These are phyloP conservation scores for Lichtheimia hyalospora DNA, from an alignment of 371 early-diverging fungal species.

Conservation along the genomic window DNA sequence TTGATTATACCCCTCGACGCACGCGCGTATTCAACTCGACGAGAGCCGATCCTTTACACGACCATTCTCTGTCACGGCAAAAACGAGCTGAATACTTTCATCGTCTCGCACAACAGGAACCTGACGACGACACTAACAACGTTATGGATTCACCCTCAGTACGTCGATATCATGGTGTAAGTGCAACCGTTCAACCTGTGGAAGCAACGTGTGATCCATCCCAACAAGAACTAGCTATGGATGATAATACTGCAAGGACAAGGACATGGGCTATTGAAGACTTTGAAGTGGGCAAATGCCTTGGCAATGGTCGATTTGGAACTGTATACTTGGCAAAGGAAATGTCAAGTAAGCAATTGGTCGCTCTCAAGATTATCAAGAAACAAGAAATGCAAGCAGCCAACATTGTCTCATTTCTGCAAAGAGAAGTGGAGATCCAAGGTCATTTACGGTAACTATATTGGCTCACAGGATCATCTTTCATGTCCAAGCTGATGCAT, in stretches of 20 bases:
- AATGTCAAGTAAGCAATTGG: conserved; percentile 78
- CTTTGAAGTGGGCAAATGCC: conserved; percentile 91
- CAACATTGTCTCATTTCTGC: conserved; percentile 26
- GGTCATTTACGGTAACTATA: conserved; percentile 75
- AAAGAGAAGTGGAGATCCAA: conserved; percentile 98
- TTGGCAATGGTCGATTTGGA: conserved; percentile 98
- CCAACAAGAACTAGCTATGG: too few species aligned
- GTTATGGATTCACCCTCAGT: conserved; percentile 48
- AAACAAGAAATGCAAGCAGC: conserved; percentile 77
- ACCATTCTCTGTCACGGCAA: conserved; percentile 20
- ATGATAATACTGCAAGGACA: not conserved
- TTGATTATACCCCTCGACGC: conserved; percentile 46
- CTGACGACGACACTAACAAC: not conserved
- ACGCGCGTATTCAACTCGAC: not conserved
- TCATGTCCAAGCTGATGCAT: too few species aligned
- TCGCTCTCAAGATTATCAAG: conserved; percentile 93
- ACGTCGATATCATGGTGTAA: conserved; percentile 33
- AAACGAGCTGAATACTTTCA: conserved; percentile 29
- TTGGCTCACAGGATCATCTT: too few species aligned
- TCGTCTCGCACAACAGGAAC: conserved; percentile 23
- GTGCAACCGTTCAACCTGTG: conserved; percentile 13
- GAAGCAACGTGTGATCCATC: not conserved
- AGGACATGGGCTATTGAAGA: conserved; percentile 80
- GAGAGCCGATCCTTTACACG: conserved; percentile 5
- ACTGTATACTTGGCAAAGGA: conserved; percentile 94